Base-by-base conservation (phyloP, 2,329 filamentous ascomycete species). In the Ophiosphaerella herpotricha region DNA sequence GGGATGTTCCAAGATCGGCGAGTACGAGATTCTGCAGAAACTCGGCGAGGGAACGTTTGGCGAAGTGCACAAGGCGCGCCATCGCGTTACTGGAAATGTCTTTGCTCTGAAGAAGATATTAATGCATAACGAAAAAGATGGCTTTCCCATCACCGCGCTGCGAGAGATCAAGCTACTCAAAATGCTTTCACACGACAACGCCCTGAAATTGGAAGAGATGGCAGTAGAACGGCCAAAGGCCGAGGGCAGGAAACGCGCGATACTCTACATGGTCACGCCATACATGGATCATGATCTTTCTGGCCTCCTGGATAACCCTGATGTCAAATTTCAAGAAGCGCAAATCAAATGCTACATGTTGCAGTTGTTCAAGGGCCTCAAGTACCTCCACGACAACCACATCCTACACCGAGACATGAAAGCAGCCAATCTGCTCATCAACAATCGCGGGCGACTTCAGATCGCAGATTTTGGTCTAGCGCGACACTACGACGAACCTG, bases 281-380 rank as follows among this genome's bases (percentile, higher is more conserved):
- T 99, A 99, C 74, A 97, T 97, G 91, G 92, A 97, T 64, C 94
- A 99, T 75, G 94, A 99, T 75, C 82, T 99, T n/a, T 96, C 93
- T 7, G 94, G 94, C 38, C 84, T 99, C 26, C 85, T 99, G 64
- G 94, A 97, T 73, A 99, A 99, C 65, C 93, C 93, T 8, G 86
- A 87, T 6, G 92, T 99, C 34, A 83, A 84, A 35, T 93, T 99
- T 66, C 89, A 88, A 41, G 87, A 92, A 67, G 83, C 90, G 4
- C 92, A 97, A 72, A 96, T 97, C 74, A 99, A 99, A 74, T 99
- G 94, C 77, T 99, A 99, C 75, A 87, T 99, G 84, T 78, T 94
- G 52, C 94, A 99, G 73, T 82, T 99, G 26, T 83, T 99, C 43
- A 88, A 96, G 67, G 94, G 94, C 3, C 80, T 97, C 33, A 84